A percentile compares a stretch with the other conserved stretches of the same genome.
These are phyloP conservation scores for Dioszegia crocea DNA, from an alignment of 768 basidiomycete species.

Conservation along the genomic window DNA sequence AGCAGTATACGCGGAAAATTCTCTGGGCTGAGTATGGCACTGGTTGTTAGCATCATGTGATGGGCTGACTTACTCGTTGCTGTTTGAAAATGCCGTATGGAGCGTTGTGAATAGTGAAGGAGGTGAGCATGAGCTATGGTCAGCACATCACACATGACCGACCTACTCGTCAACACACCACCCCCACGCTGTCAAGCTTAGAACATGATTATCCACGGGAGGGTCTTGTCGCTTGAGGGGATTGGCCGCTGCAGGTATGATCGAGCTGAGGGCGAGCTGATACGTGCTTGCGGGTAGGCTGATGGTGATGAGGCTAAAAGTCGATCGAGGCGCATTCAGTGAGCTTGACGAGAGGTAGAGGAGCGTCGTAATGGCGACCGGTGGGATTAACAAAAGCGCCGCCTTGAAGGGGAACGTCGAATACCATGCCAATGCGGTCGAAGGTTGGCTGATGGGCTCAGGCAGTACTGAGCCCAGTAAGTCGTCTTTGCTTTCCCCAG, in stretches of 20 bases:
- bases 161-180: slow-evolving; percentile 1
- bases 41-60: too few species aligned
- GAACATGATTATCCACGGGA: too few species aligned
- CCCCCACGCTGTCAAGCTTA: not conserved
- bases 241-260: too few species aligned
- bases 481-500: not conserved
- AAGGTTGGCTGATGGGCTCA: too few species aligned
- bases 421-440: not conserved
- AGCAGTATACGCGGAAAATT: not conserved
- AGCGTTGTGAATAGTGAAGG: not conserved
- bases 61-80: not conserved
- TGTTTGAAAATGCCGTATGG: not conserved
- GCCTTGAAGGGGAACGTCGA: not conserved
- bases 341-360: not conserved
- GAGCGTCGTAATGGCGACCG: not conserved
- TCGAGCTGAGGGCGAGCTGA: not conserved
- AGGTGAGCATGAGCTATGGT: not conserved
- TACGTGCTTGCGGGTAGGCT: not conserved
- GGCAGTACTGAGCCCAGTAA: too few species aligned
- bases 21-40: not conserved
- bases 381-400: not conserved
- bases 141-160: not conserved
- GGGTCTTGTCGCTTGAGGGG: too few species aligned
- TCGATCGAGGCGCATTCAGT: not conserved
- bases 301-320: not conserved